Evolutionary conservation across 495 filamentous ascomycete species (phyloP).

Genomic region (Aspergillus nidulans): DNA sequence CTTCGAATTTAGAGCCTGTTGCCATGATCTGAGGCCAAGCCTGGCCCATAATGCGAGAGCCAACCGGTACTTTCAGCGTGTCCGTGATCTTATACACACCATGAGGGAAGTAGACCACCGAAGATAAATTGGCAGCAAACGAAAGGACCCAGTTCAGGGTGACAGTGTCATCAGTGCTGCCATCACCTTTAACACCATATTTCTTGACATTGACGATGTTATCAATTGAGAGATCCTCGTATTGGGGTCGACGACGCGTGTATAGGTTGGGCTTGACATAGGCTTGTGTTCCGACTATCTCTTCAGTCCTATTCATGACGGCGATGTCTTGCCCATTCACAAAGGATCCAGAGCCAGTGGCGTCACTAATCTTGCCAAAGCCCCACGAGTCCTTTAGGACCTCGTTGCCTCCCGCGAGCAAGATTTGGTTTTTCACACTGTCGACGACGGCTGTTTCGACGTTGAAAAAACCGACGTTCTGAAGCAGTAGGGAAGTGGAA

Average conservation of each 20-base stretch:
- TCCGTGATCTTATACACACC: constrained; percentile 60
- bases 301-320: constrained; percentile 8
- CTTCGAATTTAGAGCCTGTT: constrained; percentile 58
- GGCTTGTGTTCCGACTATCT: background rate
- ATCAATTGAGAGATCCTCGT: constrained; percentile 30
- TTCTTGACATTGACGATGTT: constrained; percentile 33
- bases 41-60: constrained; percentile 71
- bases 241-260: constrained; percentile 23
- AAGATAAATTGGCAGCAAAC: constrained; percentile 41
- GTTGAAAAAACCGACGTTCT: constrained; percentile 18
- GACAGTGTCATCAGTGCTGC: constrained; percentile 47
- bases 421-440: background rate
- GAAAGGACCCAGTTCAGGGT: constrained; percentile 49
- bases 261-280: constrained; percentile 22
- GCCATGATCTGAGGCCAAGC: constrained; percentile 76
- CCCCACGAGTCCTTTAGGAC: constrained; percentile 48
- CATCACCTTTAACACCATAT: constrained; percentile 46
- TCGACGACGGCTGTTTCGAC: constrained; percentile 11
- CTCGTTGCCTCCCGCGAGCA: constrained; percentile 28
- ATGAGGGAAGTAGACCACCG: constrained; percentile 53
- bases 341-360: background rate
- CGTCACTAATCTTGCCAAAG: constrained; percentile 17
- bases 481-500: constrained; percentile 18
- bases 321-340: constrained; percentile 8
- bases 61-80: constrained; percentile 68